Conservation (phyloP, 768 basidiomycete genomes). For the Suillus discolor region DNA sequence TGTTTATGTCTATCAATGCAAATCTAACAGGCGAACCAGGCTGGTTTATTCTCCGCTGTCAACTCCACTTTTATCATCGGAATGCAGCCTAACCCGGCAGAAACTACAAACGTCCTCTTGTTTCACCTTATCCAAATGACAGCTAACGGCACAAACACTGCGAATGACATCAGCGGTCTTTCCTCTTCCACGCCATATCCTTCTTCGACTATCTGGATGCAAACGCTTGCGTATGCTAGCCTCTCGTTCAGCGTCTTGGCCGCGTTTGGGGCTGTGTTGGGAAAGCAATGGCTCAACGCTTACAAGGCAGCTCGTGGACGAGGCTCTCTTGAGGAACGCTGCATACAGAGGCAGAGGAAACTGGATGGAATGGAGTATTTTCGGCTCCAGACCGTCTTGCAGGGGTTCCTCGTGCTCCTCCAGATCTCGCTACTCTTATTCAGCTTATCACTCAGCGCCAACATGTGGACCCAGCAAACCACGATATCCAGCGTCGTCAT, state of each 20-base stretch:
- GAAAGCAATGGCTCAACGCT: background rate
- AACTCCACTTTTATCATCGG: constrained; percentile 40
- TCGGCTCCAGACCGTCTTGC: background rate
- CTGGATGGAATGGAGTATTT: background rate
- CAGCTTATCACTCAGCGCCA: constrained; percentile 12
- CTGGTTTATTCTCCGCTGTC: constrained; percentile 41
- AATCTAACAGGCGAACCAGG: constrained; percentile 21
- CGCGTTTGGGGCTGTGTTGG: background rate
- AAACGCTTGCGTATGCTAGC: background rate
- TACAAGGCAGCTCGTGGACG: background rate
- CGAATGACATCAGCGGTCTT: background rate
- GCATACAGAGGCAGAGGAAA: background rate
- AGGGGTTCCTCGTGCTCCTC: constrained; percentile 7
- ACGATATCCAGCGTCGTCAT: constrained; percentile 4
- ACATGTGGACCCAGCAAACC: constrained; percentile 4
- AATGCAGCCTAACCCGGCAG: constrained; percentile 28
- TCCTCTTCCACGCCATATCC: background rate
- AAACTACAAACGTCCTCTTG: constrained; percentile 25
- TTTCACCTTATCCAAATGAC: background rate
- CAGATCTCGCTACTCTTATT: constrained; percentile 12
- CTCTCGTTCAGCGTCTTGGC: background rate
- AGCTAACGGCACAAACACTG: background rate
- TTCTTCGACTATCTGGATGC: background rate
- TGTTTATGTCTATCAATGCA: background rate
- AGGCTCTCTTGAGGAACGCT: background rate